Evolutionary conservation across 805 yeast genomes (phyloP).

Genomic region (Candida ficus): DNA sequence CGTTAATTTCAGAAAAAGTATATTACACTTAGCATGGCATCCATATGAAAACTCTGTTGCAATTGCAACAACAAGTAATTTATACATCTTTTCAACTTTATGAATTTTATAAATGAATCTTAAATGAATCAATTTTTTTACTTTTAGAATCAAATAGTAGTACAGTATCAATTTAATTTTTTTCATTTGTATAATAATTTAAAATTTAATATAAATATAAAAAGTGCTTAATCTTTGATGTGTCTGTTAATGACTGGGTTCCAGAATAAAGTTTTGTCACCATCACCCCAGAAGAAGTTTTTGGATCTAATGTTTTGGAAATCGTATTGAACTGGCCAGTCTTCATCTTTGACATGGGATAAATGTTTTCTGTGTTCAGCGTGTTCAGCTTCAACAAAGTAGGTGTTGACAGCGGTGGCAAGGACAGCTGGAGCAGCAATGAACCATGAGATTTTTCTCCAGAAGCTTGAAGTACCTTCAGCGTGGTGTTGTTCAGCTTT

Average conservation of each 20-base stretch:
- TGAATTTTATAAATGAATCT: constrained; percentile 24
- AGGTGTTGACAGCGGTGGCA: constrained; percentile 74
- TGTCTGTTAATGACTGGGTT: constrained; percentile 88
- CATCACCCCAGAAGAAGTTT: constrained; percentile 98
- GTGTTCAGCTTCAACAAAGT: constrained; percentile 79
- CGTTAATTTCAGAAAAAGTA: constrained; percentile 91
- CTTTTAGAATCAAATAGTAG: no score
- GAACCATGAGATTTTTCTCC: constrained; percentile 80
- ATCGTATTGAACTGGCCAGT: constrained; percentile 88
- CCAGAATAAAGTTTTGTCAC: constrained; percentile 97
- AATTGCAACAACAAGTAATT: constrained; percentile 95
- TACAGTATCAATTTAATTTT: no score
- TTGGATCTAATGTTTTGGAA: constrained; percentile 86
- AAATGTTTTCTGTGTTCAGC: constrained; percentile 83
- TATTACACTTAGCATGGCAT: constrained; percentile 96
- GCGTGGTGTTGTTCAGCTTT: constrained; percentile 79
- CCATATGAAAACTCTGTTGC: constrained; percentile 96
- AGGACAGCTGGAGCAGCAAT: constrained; percentile 81
- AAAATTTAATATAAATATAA: background rate
- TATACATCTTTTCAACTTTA: constrained; percentile 76
- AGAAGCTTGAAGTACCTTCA: constrained; percentile 61
- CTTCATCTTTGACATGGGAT: constrained; percentile 68
- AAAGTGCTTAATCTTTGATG: constrained; percentile 31
- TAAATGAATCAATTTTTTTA: no score
- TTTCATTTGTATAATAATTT: background rate